These are phyloP conservation scores for Pichia ethanolica DNA, from an alignment of 805 yeast genomes.

Conservation along the genomic window DNA sequence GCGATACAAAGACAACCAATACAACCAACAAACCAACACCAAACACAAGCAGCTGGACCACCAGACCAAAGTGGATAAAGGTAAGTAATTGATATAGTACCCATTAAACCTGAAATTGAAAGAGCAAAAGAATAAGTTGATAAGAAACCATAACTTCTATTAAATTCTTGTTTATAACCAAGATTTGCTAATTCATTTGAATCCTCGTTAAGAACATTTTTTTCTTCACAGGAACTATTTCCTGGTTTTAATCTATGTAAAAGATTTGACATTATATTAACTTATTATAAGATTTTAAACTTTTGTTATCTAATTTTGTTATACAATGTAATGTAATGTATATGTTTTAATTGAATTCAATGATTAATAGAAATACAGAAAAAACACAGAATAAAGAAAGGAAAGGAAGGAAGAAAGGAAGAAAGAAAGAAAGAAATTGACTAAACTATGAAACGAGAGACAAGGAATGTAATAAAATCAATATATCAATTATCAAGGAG, in stretches of 20 bases:
- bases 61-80: constrained; percentile 41
- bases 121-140: constrained; percentile 61
- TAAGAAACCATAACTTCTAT: constrained; percentile 48
- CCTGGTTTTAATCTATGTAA: neutral
- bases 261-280: neutral
- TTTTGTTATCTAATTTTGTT: no score
- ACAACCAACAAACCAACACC: constrained; percentile 57
- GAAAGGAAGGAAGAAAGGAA: no score
- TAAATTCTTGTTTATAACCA: constrained; percentile 58
- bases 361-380: no score
- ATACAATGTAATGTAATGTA: no score
- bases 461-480: no score
- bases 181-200: constrained; percentile 30
- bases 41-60: constrained; percentile 56
- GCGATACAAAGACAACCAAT: constrained; percentile 50
- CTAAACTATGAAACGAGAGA: no score
- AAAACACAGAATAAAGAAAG: no score
- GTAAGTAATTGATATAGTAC: constrained; percentile 51
- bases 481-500: no score
- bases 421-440: no score
- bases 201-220: neutral
- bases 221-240: neutral
- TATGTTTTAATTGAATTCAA: no score
- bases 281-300: no score
- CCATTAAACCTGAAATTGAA: constrained; percentile 58